Conservation (phyloP, 495 filamentous ascomycete species). For the Choiromyces venosus region DNA sequence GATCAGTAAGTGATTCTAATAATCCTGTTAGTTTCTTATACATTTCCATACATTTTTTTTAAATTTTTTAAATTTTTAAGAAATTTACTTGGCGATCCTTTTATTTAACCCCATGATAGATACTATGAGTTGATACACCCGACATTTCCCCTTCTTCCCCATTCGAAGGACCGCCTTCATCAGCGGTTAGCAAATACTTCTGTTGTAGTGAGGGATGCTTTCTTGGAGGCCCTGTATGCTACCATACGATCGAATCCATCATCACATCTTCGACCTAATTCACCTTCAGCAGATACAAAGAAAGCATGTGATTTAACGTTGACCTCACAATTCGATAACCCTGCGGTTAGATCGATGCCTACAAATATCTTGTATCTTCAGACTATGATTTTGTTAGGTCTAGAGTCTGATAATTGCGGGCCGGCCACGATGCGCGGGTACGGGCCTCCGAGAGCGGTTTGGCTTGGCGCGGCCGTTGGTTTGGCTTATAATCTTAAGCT, state of each 20-base stretch:
- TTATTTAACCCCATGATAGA: constrained; percentile 43
- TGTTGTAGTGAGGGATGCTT: constrained; percentile 60
- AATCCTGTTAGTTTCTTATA: neutral
- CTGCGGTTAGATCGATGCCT: constrained; percentile 45
- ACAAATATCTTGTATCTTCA: constrained; percentile 60
- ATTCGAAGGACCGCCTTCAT: constrained; percentile 58
- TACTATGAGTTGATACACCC: constrained; percentile 69
- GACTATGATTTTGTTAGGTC: constrained; percentile 56
- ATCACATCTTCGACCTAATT: constrained; percentile 43
- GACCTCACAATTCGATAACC: constrained; percentile 52
- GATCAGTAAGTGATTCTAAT: constrained; percentile 35
- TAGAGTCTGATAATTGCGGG: constrained; percentile 56
- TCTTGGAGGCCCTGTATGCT: constrained; percentile 62
- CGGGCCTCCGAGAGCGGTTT: constrained; percentile 39
- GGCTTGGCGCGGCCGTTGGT: constrained; percentile 53
- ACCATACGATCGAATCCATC: constrained; percentile 55
- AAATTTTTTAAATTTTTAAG: constrained; percentile 4
- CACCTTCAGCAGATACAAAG: constrained; percentile 44
- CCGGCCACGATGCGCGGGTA: constrained; percentile 43
- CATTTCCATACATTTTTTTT: neutral
- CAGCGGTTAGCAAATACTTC: constrained; percentile 59
- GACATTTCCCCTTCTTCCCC: constrained; percentile 66
- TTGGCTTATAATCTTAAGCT: constrained; percentile 57
- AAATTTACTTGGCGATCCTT: constrained; percentile 4
- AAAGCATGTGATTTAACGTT: constrained; percentile 51